These are phyloP conservation scores for Pseudonectria buxi DNA, from an alignment of 2,329 filamentous ascomycete species.

Conservation along the genomic window DNA sequence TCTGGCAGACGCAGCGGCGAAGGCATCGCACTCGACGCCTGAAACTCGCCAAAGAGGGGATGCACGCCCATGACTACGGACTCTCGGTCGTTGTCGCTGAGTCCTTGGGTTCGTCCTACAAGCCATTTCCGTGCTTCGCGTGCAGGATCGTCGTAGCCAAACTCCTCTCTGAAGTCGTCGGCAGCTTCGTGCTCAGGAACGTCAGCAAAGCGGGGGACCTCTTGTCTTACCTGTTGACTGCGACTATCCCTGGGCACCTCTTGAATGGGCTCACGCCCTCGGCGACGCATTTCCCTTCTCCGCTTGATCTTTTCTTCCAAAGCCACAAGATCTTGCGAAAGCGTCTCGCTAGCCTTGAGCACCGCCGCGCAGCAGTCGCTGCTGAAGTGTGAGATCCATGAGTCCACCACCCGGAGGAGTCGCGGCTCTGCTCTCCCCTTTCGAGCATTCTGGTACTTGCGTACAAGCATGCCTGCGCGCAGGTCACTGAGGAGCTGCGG, in stretches of 20 bases:
- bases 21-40: slow-evolving; percentile 1
- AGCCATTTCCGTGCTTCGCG: slow-evolving; percentile 13
- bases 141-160: too few species aligned
- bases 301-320: slow-evolving; percentile 2
- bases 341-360: slow-evolving; percentile 5
- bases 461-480: slow-evolving; percentile 35
- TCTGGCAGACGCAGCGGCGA: neutral
- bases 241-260: neutral
- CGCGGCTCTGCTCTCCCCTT: slow-evolving; percentile 21
- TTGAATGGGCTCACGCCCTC: neutral
- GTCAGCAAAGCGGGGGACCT: neutral
- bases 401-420: slow-evolving; percentile 34
- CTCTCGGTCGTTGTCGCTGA: slow-evolving; percentile 7
- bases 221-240: neutral
- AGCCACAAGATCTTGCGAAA: slow-evolving; percentile 7
- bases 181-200: too few species aligned
- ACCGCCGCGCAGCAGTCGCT: slow-evolving; percentile 5
- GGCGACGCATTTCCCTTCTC: slow-evolving; percentile 1
- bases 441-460: slow-evolving; percentile 19
- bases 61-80: slow-evolving; percentile 9
- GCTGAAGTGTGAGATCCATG: slow-evolving; percentile 35
- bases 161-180: too few species aligned
- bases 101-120: slow-evolving; percentile 6
- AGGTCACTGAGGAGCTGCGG: slow-evolving; percentile 38
- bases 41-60: slow-evolving; percentile 14